Evolutionary conservation across 352 stramenopile genomes (phyloP).

Genomic region (Halophytophthora polymorphica): DNA sequence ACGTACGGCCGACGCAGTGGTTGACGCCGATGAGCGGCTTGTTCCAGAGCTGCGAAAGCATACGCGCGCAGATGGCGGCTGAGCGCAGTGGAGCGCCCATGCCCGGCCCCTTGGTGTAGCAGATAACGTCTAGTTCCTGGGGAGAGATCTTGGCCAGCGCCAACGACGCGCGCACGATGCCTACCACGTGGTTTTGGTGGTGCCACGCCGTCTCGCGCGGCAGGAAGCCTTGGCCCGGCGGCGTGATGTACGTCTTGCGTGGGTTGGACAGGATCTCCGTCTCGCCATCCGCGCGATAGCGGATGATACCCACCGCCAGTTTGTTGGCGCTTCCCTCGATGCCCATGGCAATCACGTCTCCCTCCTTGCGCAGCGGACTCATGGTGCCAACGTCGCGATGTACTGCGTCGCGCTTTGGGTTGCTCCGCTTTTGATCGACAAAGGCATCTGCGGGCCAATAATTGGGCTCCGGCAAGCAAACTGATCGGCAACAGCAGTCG

Average conservation of each 20-base stretch:
- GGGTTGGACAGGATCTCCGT: slow-evolving; percentile 97
- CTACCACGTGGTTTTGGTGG: slow-evolving; percentile 97
- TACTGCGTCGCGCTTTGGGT: neutral
- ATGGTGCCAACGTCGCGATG: neutral
- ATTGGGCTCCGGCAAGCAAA: too few relatives aligned
- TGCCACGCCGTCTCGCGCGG: slow-evolving; percentile 98
- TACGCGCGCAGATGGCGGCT: slow-evolving; percentile 94
- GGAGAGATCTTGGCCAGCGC: slow-evolving; percentile 86
- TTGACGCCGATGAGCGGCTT: slow-evolving; percentile 97
- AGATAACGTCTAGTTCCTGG: slow-evolving; percentile 91
- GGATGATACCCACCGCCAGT: slow-evolving; percentile 88
- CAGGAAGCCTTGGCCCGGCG: slow-evolving; percentile 96
- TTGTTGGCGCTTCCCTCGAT: slow-evolving; percentile 99
- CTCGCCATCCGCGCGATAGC: slow-evolving; percentile 64
- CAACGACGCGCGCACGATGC: slow-evolving; percentile 94
- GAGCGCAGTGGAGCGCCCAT: slow-evolving; percentile 98
- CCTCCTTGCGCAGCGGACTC: slow-evolving; percentile 49
- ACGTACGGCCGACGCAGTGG: slow-evolving; percentile 97
- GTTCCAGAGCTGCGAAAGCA: slow-evolving; percentile 93
- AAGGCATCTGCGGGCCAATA: too few relatives aligned
- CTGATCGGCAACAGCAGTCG: too few relatives aligned
- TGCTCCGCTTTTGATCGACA: too few relatives aligned
- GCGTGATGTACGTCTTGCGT: slow-evolving; percentile 99
- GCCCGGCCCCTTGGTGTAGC: slow-evolving; percentile 95
- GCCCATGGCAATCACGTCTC: slow-evolving; percentile 91